Base-by-base conservation (phyloP, 768 basidiomycete species). In the Termitomyces sp. region DNA sequence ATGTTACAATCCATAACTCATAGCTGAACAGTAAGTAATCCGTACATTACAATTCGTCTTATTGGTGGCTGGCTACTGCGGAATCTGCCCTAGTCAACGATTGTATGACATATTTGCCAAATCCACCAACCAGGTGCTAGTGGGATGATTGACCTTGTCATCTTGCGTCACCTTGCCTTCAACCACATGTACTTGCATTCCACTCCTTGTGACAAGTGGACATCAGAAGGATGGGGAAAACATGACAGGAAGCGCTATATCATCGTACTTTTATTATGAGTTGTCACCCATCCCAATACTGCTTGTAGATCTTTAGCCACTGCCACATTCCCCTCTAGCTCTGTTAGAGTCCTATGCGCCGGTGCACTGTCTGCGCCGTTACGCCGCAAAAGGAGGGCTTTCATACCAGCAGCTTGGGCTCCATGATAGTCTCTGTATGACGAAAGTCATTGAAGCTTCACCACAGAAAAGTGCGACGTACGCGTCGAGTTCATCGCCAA, bases 401-500 rank as follows among this genome's bases (percentile, higher is more conserved):
- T 46, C 65, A 66, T 64, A 21, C 63, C 62, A 31, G 63, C 65
- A 32, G 56, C 57, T 17, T 49, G 60, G 7, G 65, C 63, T 29
- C 65, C 65, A 43, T 57, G 17, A 48, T 63, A 66, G 47, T 66
- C 65, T 31, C 65, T 66, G 31, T 17, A 31, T 12, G 27, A 14
- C 9, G 23, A 37, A 9, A 29, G 37, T 48, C 23, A 37, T 2
- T 6, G 4, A 40, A 27, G 23, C 11, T 7, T 12, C 0, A 11
- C 51, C 0, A 11, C 51, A 23, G 4, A 44, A 31, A 17, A n/a
- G 42, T 60, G 10, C 29, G 6, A 61, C 80, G 60, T 62, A 90
- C 90, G 80, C 78, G 48, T 76, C 66, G 31, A 90, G 66, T 60
- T 92, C 89, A 65, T 93, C 90, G 0, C 91, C 91, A 40, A 92